Evolutionary conservation across 192 early-diverging fungal genomes (phyloP), one percentile per base, ranked within the genome.

Genomic region (Backusella parvicylindrica): DNA sequence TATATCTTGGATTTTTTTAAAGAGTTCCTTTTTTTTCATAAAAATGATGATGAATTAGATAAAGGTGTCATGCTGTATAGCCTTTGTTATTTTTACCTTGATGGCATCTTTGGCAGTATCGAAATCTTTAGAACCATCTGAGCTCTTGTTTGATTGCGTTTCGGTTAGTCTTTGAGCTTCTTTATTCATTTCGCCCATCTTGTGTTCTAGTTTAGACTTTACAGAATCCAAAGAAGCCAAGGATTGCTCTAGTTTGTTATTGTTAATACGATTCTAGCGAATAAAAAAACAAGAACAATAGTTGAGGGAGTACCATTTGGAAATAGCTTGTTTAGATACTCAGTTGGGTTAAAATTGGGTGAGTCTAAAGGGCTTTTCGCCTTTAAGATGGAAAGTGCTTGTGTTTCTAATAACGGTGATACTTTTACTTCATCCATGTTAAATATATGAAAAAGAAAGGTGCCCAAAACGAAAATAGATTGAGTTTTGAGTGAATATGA

Each of bases 271-370:
- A 28, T 47, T 60, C 18, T 33, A 13, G 63, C 32, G n/a, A n/a
- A n/a, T n/a, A n/a, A n/a, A n/a, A n/a, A n/a, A 23, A 23, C 6
- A 60, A 15, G 28, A 28, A 60, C 23, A 63, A 38, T n/a, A 49
- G n/a, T n/a, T n/a, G 13, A 21, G 21, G 36, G 30, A 66, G 49
- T 83, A 93, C 89, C 92, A 85, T 89, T 86, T 6, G 92, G 91
- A 85, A 96, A 92, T 74, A 95, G 82, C 12, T 82, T 75, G 83
- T 98, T 96, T 72, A 98, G 85, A 81, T 92, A 96, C 33, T 90
- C 86, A 1, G 88, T 87, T 2, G 92, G 86, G 73, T 90, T 88
- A 73, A 97, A 95, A 36, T 91, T 88, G 33, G 79, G 84, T 11
- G 84, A 83, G 77, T 93, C 91, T 12, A 95, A 81, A 1, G 91